Evolutionary conservation across 495 filamentous ascomycete genomes (phyloP).

Genomic region (Halenospora varia): DNA sequence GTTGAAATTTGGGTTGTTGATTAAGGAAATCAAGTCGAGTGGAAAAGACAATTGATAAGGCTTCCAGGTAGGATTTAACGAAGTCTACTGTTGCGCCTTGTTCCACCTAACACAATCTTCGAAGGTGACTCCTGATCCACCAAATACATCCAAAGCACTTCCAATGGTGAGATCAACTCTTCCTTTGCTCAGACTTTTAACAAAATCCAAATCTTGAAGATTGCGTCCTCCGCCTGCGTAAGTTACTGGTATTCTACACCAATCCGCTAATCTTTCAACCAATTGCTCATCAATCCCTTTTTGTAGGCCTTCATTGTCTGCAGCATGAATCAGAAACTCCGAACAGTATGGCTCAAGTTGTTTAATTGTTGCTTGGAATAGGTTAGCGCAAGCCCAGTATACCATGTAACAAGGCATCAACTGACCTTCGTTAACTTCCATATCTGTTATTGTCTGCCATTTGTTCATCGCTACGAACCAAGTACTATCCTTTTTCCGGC

Average conservation of each 20-base stretch:
- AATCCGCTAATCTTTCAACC: constrained; percentile 69
- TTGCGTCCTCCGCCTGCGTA: constrained; percentile 91
- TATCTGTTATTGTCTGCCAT: constrained; percentile 95
- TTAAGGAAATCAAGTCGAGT: neutral
- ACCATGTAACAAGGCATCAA: neutral
- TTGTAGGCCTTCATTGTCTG: constrained; percentile 95
- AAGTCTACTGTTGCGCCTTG: constrained; percentile 12
- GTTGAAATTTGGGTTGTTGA: no score
- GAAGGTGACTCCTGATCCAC: constrained; percentile 78
- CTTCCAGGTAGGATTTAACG: neutral
- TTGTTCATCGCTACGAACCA: constrained; percentile 98
- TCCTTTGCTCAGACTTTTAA: constrained; percentile 70
- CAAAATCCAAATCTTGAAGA: constrained; percentile 72
- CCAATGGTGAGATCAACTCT: constrained; percentile 94
- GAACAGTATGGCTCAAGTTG: constrained; percentile 83
- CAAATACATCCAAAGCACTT: constrained; percentile 93
- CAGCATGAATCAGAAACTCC: constrained; percentile 97
- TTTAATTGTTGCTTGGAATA: constrained; percentile 63
- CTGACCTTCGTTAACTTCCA: constrained; percentile 82
- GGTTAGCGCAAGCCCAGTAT: constrained; percentile 1
- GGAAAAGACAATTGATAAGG: neutral
- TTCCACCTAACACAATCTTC: constrained; percentile 91
- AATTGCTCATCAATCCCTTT: constrained; percentile 83
- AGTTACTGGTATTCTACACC: constrained; percentile 88
- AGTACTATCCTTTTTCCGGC: constrained; percentile 62